Evolutionary conservation across 768 basidiomycete species (phyloP).

Genomic region (Russula vinacea): DNA sequence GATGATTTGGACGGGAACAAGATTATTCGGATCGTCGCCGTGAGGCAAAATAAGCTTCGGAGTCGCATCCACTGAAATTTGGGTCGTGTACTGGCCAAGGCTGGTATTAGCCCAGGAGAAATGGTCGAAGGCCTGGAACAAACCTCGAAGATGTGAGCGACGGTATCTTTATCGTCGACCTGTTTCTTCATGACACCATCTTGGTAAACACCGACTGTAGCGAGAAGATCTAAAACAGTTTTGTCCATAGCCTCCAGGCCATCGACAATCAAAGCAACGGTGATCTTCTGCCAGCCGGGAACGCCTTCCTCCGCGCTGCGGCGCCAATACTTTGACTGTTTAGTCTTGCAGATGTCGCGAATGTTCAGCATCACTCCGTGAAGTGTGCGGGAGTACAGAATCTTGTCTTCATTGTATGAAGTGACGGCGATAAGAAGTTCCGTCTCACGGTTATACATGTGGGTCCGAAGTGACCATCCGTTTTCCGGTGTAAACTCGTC

Average conservation of each 20-base stretch:
- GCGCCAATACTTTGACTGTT: slow-evolving; percentile 90
- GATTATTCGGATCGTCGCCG: slow-evolving; percentile 83
- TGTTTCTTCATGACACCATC: slow-evolving; percentile 95
- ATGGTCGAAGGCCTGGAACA: neutral
- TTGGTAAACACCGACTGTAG: slow-evolving; percentile 90
- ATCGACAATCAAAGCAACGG: slow-evolving; percentile 86
- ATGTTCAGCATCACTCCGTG: slow-evolving; percentile 98
- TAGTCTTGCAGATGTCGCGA: slow-evolving; percentile 94
- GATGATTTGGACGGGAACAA: slow-evolving; percentile 91
- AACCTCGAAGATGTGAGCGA: slow-evolving; percentile 95
- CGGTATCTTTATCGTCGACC: slow-evolving; percentile 81
- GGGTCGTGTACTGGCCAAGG: slow-evolving; percentile 80
- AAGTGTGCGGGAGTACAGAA: slow-evolving; percentile 84
- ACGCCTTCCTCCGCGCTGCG: slow-evolving; percentile 77
- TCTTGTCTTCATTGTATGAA: slow-evolving; percentile 91
- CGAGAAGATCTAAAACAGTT: slow-evolving; percentile 82
- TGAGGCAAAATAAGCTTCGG: slow-evolving; percentile 91
- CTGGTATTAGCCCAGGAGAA: slow-evolving; percentile 15
- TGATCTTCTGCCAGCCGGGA: slow-evolving; percentile 89
- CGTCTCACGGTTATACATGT: slow-evolving; percentile 83
- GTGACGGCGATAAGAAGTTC: slow-evolving; percentile 94
- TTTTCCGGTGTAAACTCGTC: slow-evolving; percentile 78
- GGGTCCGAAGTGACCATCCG: slow-evolving; percentile 83
- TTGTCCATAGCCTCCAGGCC: slow-evolving; percentile 96
- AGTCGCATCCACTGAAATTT: slow-evolving; percentile 86